These are phyloP conservation scores for Cladophialophora carrionii DNA, from an alignment of 2,329 filamentous ascomycete genomes.

Conservation along the genomic window DNA sequence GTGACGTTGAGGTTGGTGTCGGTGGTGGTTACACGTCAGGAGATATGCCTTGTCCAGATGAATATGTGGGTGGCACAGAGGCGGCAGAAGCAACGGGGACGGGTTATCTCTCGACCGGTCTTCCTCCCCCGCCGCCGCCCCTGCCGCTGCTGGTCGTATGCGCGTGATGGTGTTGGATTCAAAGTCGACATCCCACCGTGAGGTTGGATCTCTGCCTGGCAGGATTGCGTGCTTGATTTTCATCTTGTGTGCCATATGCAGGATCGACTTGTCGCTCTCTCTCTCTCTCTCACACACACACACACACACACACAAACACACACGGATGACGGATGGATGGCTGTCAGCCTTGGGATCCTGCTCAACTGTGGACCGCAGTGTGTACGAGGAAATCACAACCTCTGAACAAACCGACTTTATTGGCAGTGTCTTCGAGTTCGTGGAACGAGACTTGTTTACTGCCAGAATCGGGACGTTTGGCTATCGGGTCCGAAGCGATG, in stretches of 20 bases:
- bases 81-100: slow-evolving; percentile 50
- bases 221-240: slow-evolving; percentile 34
- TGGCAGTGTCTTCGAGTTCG: too few species aligned
- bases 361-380: too few species aligned
- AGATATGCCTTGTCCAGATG: slow-evolving; percentile 64
- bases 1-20: slow-evolving; percentile 18
- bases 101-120: slow-evolving; percentile 15
- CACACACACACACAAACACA: too few species aligned
- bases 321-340: too few species aligned
- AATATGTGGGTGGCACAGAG: slow-evolving; percentile 72
- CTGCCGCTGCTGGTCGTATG: slow-evolving; percentile 26
- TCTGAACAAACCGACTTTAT: too few species aligned
- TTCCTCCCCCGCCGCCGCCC: neutral
- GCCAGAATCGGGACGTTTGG: neutral
- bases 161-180: slow-evolving; percentile 28
- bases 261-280: neutral
- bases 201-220: slow-evolving; percentile 26
- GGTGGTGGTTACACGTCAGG: slow-evolving; percentile 39
- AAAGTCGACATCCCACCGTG: slow-evolving; percentile 31
- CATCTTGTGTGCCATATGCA: slow-evolving; percentile 19
- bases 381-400: too few species aligned
- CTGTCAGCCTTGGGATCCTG: too few species aligned
- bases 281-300: too few species aligned
- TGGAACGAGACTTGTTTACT: neutral
- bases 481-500: neutral